Base-by-base conservation (phyloP, 352 stramenopile genomes). In the Phytopythium chamaehyphon region DNA sequence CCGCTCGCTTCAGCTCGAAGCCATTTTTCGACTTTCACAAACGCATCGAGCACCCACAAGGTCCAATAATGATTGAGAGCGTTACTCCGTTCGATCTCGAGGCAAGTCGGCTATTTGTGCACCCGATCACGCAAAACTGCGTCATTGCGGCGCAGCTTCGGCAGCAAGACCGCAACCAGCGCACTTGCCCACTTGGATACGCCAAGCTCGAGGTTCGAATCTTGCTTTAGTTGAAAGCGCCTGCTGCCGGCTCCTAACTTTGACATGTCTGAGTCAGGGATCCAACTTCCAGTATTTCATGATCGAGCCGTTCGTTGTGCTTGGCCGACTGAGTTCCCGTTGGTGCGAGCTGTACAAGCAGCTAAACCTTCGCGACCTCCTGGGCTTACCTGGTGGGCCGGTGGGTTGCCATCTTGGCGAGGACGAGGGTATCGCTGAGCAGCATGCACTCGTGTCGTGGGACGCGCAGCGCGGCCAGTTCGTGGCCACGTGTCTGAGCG, bases 331-430 rank as follows among this genome's bases (percentile, higher is more conserved):
- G 55, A 53, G 59, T 18, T 46, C 62, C 19, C 35, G 39, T 9
- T 95, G 82, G 82, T 57, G 54, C 36, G 55, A 76, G 15, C 55
- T 92, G 44, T 95, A 95, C 65, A 60, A 71, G 24, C 35, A 57
- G 9, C 45, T 88, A 7, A 80, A 74, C 7, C 62, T 90, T 19
- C 51, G 36, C 8, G 71, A 68, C 7, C 45, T 64, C 1, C 67
- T 73, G 38, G 84, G 82, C 14, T 69, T 93, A 1, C 47, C 70
- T 18, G 74, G 66, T 26, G 80, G 70, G 16, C 44, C 54, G 6
- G 56, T 90, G 19, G 76, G 88, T 47, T 95, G 84, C 48, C 84
- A 95, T 40, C 28, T 95, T 19, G 84, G 80, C 21, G 69, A 88
- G 43, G 72, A 93, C 40, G 55, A 54, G 7, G 76, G 62, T 57